Evolutionary conservation across 2,329 filamentous ascomycete species (phyloP), one percentile per base, ranked within the genome.

Genomic region (Botrytis byssoidea): DNA sequence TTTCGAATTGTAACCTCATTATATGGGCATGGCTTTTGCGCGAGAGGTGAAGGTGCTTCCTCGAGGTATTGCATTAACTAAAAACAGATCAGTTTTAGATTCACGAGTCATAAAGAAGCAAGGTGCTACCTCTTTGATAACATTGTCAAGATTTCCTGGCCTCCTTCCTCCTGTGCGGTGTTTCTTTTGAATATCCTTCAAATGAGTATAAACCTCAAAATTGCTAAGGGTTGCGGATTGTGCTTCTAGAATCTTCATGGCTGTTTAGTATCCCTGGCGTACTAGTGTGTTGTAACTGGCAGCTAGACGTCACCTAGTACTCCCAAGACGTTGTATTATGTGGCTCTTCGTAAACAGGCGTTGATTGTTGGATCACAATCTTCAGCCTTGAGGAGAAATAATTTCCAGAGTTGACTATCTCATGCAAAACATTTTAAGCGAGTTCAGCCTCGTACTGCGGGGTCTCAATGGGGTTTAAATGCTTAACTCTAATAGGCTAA

Each of bases 141-240:
- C 83, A 0, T 86, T 89, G 78, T 74, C 73, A 29, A 74, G 71
- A 67, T 76, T 77, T 68, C 70, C 74, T 37, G 72, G 69, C 63
- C 70, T 72, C 67, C 70, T 72, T 44, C 70, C 70, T 72, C 70
- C 70, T 14, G 44, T 70, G 25, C 71, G 55, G 32, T 57, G 64
- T 70, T 73, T 73, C 10, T 16, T 82, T 70, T 85, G 85, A 79
- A 89, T 87, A 65, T 90, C 86, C 9, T 83, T 83, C 57, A 94
- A 83, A 78, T 93, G 91, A 73, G 87, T 85, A 78, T 90, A 90
- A 76, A 94, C 91, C 84, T 94, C 92, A 76, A 88, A 91, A 82
- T 94, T 94, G 81, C 89, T 89, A 79, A 94, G 85, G 60, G 91
- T 86, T 8, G 90, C 91, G 44, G 89, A 89, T 80, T 93, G 91